Conservation (phyloP, 1,139 yeast genomes). For the Saccharomyces hybrid region DNA sequence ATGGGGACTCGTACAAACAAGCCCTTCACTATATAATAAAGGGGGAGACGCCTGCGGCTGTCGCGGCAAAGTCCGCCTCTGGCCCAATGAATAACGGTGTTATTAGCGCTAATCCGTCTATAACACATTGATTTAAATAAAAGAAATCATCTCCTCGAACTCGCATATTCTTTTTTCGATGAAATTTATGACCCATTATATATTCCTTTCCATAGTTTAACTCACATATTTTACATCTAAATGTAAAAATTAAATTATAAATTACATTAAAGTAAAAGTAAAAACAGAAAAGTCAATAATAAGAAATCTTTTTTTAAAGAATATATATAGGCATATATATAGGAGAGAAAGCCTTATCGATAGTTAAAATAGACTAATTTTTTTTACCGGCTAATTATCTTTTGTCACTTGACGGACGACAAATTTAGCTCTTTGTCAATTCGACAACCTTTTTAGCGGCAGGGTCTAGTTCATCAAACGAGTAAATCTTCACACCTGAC, state of each 20-base stretch:
- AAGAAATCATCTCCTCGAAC: neutral
- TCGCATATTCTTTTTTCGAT: neutral
- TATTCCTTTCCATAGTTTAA: neutral
- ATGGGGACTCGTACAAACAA: constrained; percentile 46
- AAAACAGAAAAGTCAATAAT: neutral
- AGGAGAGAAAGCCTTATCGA: neutral
- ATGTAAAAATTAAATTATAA: neutral
- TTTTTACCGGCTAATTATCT: neutral
- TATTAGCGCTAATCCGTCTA: neutral
- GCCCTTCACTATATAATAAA: constrained; percentile 50
- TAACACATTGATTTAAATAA: neutral
- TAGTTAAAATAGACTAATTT: neutral
- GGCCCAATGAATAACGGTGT: neutral
- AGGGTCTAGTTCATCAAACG: constrained; percentile 87
- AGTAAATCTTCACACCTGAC: constrained; percentile 88
- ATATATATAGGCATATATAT: neutral
- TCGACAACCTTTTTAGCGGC: constrained; percentile 95
- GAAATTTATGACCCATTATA: neutral
- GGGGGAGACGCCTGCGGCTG: constrained; percentile 33
- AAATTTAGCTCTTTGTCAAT: constrained; percentile 39
- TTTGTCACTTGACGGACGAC: neutral
- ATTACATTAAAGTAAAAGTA: no score
- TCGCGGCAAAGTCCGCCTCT: neutral
- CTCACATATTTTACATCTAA: neutral
- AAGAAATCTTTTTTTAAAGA: neutral